Base-by-base conservation (phyloP, 805 yeast species). In the Pichia nakasei region DNA sequence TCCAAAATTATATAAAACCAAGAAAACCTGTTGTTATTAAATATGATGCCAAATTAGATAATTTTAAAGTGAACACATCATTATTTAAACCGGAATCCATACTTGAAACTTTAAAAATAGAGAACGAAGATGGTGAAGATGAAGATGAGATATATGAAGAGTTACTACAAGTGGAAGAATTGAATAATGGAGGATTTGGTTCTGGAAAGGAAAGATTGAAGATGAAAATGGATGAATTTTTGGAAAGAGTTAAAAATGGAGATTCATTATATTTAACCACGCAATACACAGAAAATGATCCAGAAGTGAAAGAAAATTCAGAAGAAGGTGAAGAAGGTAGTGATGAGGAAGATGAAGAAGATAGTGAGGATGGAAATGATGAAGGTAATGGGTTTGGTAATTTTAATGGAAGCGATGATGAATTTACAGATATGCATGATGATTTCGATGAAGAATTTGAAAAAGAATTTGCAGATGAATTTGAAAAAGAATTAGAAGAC, bases 131-230 rank as follows among this genome's bases (percentile, higher is more conserved):
- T 18, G 32, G 37, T 9, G 39, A 22, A 5, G 17, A 27, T 9
- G 43, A 34, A 13, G 20, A 27, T 2, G n/a, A n/a, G n/a, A n/a
- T n/a, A n/a, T n/a, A n/a, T n/a, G 39, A 24, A 17, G 36, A 15
- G 1, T 34, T 33, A 11, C 54, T 82, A 32, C 76, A 79, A 50
- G 78, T 82, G 17, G 91, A 83, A 54, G 69, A 69, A 49, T 75
- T 76, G 52, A 57, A 60, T 13, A 60, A 67, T 36, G 79, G 79
- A 39, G 89, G 89, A 2, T 83, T 75, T 61, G 91, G 91, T 1
- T 72, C 80, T 38, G 87, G 87, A 1, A 66, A 67, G 19, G 64
- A 66, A 44, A 64, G 88, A 49, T 58, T 69, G 15, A 68, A 68
- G 43, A 69, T 80, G 76, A 58, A 63, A 3, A 67, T 82, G 47